A percentile compares a stretch with the other conserved stretches of the same genome.
These are phyloP conservation scores for Actinomucor elegans DNA, from an alignment of 371 early-diverging fungal genomes.

Conservation along the genomic window DNA sequence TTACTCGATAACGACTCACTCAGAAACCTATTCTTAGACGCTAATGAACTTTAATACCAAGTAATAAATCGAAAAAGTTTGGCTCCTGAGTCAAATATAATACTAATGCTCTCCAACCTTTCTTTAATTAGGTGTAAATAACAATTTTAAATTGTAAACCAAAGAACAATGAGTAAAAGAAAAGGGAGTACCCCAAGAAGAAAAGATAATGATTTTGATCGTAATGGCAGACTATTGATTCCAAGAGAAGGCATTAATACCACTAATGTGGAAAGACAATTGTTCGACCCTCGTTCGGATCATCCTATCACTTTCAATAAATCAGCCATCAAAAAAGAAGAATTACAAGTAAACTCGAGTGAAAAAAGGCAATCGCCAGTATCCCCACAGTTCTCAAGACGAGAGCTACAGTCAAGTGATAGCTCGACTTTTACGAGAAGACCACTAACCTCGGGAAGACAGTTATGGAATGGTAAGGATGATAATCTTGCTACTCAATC, in stretches of 20 bases:
- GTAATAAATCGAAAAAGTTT: too few relatives aligned
- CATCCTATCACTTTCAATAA: slow-evolving; percentile 43
- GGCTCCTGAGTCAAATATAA: too few relatives aligned
- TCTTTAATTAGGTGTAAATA: slow-evolving; percentile 4
- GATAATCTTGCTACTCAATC: not conserved
- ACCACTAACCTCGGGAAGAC: slow-evolving; percentile 1
- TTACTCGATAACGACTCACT: too few relatives aligned
- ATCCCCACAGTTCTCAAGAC: not conserved
- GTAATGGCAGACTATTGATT: slow-evolving; percentile 5
- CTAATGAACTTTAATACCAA: slow-evolving; percentile 5
- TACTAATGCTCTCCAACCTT: too few relatives aligned
- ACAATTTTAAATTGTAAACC: slow-evolving; percentile 2
- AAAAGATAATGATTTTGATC: slow-evolving; percentile 19
- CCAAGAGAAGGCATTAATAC: slow-evolving; percentile 2
- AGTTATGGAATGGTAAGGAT: slow-evolving; percentile 12
- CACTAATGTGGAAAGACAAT: slow-evolving; percentile 10
- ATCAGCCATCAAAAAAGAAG: not conserved
- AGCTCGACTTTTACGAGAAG: not conserved
- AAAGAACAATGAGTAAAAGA: slow-evolving; percentile 29
- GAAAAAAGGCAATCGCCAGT: not conserved
- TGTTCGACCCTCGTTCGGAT: slow-evolving; percentile 42
- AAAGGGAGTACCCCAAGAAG: slow-evolving; percentile 16
- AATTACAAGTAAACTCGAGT: not conserved
- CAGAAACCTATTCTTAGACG: too few relatives aligned
- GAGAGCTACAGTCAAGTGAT: not conserved